Percentiles rank a stretch among this genome's conserved stretches.
Evolutionary conservation across 345 rosid species (phyloP).

Genomic region (Rubroshorea leprosula): DNA sequence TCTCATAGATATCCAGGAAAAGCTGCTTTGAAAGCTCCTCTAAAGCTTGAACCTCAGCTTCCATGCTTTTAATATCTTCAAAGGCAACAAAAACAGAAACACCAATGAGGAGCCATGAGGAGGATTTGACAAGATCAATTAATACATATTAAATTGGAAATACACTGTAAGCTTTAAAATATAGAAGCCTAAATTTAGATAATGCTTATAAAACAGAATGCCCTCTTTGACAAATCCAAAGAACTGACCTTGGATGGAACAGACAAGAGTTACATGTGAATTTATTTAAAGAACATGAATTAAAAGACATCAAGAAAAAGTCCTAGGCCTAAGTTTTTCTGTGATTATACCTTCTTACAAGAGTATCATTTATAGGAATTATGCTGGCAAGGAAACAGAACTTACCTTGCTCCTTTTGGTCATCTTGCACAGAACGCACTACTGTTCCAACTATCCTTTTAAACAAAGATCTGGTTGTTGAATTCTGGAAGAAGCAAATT

Average conservation of each 20-base stretch:
- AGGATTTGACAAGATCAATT: background rate
- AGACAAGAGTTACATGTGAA: too few species aligned
- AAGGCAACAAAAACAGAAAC: conserved; percentile 1
- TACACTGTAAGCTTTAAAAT: too few species aligned
- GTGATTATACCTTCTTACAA: background rate
- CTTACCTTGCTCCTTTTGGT: conserved; percentile 94
- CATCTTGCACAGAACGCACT: conserved; percentile 85
- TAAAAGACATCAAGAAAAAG: too few species aligned
- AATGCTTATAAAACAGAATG: too few species aligned
- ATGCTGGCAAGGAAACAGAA: conserved; percentile 5
- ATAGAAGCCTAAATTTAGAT: too few species aligned
- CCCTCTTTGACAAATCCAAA: too few species aligned
- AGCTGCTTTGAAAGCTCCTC: conserved; percentile 98
- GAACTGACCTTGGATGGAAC: too few species aligned
- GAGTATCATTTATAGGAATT: background rate
- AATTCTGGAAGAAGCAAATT: conserved; percentile 41
- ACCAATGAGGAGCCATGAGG: background rate
- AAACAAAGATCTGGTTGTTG: conserved; percentile 70
- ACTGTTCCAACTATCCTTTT: conserved; percentile 82
- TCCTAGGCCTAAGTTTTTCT: too few species aligned
- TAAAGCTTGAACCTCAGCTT: conserved; percentile 86
- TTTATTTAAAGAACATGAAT: too few species aligned
- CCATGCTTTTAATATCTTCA: conserved; percentile 76
- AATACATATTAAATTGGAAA: too few species aligned
- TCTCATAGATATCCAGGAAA: conserved; percentile 95